These are phyloP conservation scores for Aspergillus texensis DNA, from an alignment of 2,329 filamentous ascomycete genomes.

Conservation along the genomic window DNA sequence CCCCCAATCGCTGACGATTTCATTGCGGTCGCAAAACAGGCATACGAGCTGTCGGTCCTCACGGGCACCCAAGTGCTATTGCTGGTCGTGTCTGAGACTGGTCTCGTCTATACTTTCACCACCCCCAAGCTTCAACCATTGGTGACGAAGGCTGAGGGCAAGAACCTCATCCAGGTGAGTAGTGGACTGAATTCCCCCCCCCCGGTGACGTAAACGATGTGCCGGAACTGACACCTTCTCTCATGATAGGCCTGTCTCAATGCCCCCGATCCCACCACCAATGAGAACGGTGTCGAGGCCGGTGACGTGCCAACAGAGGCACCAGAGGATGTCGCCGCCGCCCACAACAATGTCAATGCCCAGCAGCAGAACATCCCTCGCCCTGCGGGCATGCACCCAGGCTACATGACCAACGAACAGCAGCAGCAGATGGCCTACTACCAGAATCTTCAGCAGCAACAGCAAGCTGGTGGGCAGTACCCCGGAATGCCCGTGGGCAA, in stretches of 20 bases:
- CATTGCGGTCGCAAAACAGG: constrained; percentile 56
- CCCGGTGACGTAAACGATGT: background rate
- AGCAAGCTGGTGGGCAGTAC: constrained; percentile 69
- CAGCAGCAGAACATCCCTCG: constrained; percentile 67
- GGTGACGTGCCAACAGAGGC: constrained; percentile 75
- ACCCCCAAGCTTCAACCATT: constrained; percentile 97
- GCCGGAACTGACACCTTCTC: constrained; percentile 2
- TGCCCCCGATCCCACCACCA: constrained; percentile 85
- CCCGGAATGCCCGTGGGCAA: constrained; percentile 73
- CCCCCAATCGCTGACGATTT: constrained; percentile 17
- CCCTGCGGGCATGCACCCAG: constrained; percentile 69
- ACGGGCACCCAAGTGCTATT: constrained; percentile 97
- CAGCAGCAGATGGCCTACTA: constrained; percentile 81
- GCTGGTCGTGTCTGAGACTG: constrained; percentile 94
- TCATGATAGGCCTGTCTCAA: constrained; percentile 86
- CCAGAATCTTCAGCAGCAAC: constrained; percentile 75
- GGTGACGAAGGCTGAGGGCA: constrained; percentile 97
- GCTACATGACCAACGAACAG: constrained; percentile 67
- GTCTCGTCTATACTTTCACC: constrained; percentile 96
- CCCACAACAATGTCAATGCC: constrained; percentile 73
- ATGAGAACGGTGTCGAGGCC: constrained; percentile 79
- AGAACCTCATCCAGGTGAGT: constrained; percentile 96
- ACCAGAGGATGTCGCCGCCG: constrained; percentile 78
- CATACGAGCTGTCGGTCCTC: constrained; percentile 95
- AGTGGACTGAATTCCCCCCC: constrained; percentile 29